These are phyloP conservation scores for Syncephalastrum monosporum DNA, from an alignment of 371 early-diverging fungal species.

Conservation along the genomic window DNA sequence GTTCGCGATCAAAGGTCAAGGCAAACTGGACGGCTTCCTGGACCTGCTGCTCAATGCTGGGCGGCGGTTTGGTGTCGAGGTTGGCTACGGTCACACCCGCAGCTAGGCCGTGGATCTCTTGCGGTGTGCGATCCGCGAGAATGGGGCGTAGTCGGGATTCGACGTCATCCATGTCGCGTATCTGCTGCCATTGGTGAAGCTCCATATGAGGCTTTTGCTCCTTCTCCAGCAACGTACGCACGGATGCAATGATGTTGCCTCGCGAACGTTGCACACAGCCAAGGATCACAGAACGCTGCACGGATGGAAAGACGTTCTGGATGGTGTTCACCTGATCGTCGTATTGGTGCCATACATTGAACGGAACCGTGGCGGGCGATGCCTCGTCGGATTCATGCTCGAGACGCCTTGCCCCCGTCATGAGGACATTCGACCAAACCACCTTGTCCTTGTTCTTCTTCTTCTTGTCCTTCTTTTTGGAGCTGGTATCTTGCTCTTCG, in stretches of 20 bases:
- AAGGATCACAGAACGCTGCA: conserved; percentile 8
- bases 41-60: conserved; percentile 24
- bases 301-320: conserved; percentile 15
- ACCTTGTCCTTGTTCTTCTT: conserved; percentile 14
- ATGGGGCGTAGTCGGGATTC: conserved; percentile 36
- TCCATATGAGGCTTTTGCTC: conserved; percentile 17
- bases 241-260: conserved; percentile 19
- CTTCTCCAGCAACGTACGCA: conserved; percentile 10
- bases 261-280: conserved; percentile 16
- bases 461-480: conserved; percentile 13
- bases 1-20: conserved; percentile 32
- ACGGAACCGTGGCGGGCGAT: conserved; percentile 22
- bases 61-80: conserved; percentile 6
- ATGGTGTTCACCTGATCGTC: conserved; percentile 16
- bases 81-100: conserved; percentile 36
- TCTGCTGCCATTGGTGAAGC: conserved; percentile 19
- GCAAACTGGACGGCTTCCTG: conserved; percentile 49
- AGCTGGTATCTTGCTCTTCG: conserved; percentile 2
- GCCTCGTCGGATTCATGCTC: not conserved
- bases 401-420: conserved; percentile 1
- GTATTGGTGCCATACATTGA: conserved; percentile 45
- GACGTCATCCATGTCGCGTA: conserved; percentile 21
- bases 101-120: conserved; percentile 31
- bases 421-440: conserved; percentile 12
- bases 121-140: conserved; percentile 40